These are phyloP conservation scores for Trichoderma erinaceum DNA, from an alignment of 495 filamentous ascomycete genomes.

Conservation along the genomic window DNA sequence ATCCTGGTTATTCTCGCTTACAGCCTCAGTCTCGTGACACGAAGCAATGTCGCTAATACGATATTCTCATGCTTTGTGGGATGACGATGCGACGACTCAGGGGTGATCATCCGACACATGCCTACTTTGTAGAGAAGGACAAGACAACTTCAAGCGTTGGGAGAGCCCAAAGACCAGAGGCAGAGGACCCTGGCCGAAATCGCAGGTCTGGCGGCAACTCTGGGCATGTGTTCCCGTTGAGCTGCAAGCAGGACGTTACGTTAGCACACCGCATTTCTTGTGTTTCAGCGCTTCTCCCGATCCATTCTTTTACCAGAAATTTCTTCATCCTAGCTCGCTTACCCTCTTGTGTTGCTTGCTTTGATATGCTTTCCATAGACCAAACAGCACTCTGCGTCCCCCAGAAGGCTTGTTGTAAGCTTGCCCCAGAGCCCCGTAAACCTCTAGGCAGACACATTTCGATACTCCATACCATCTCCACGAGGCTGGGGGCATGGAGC, in stretches of 20 bases:
- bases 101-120: slow-evolving; percentile 4
- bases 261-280: slow-evolving; percentile 7
- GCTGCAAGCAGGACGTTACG: neutral
- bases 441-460: slow-evolving; percentile 13
- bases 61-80: neutral
- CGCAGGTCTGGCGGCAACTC: neutral
- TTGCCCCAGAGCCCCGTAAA: neutral
- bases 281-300: neutral
- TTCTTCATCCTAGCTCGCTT: neutral
- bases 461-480: slow-evolving; percentile 4
- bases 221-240: neutral
- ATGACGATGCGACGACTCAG: neutral
- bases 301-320: neutral
- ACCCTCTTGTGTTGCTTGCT: neutral
- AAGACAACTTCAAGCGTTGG: neutral
- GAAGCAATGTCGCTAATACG: neutral
- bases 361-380: neutral
- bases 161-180: neutral
- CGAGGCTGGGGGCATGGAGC: slow-evolving; percentile 10
- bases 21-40: neutral
- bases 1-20: neutral
- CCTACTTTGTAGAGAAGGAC: neutral
- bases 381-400: neutral
- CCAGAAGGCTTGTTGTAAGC: slow-evolving; percentile 3
- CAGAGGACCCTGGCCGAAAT: neutral